These are phyloP conservation scores for Carex littledalei DNA, from an alignment of 176 grass and related monocot genomes.

Conservation along the genomic window DNA sequence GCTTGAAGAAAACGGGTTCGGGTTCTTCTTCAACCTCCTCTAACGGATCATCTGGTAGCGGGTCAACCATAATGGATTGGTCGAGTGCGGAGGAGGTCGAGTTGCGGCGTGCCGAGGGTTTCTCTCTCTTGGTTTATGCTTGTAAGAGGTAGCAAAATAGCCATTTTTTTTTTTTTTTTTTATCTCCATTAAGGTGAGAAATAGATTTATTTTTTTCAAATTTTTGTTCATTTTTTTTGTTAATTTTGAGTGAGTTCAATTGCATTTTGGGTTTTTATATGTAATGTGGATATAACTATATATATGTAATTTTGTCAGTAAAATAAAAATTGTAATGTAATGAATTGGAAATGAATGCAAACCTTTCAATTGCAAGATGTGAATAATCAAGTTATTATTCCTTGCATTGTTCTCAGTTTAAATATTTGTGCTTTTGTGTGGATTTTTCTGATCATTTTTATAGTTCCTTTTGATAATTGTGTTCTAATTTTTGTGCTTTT, in stretches of 20 bases:
- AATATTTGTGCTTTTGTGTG: background rate
- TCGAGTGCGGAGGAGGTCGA: constrained; percentile 68
- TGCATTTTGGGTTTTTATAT: constrained; percentile 8
- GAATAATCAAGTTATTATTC: background rate
- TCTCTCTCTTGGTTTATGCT: constrained; percentile 74
- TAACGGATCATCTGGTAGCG: constrained; percentile 49
- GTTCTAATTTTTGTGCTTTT: background rate
- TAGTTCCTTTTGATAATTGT: background rate
- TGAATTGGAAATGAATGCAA: constrained; percentile 5
- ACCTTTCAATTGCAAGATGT: constrained; percentile 6
- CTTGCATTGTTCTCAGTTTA: background rate
- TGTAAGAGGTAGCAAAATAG: constrained; percentile 48
- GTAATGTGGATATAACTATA: constrained; percentile 23
- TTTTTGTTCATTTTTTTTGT: background rate
- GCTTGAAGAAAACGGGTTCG: constrained; percentile 48
- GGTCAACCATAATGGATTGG: constrained; percentile 84
- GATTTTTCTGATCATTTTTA: background rate
- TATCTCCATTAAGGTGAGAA: background rate
- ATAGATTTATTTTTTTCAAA: background rate
- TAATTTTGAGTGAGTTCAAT: background rate
- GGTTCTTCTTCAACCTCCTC: constrained; percentile 65
- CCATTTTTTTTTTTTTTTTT: background rate
- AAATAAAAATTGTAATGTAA: constrained; percentile 15
- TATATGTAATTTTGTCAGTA: constrained; percentile 24
- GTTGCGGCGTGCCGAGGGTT: constrained; percentile 52